Evolutionary conservation across 768 basidiomycete genomes (phyloP).

Genomic region (Panaeolus cyanescens): DNA sequence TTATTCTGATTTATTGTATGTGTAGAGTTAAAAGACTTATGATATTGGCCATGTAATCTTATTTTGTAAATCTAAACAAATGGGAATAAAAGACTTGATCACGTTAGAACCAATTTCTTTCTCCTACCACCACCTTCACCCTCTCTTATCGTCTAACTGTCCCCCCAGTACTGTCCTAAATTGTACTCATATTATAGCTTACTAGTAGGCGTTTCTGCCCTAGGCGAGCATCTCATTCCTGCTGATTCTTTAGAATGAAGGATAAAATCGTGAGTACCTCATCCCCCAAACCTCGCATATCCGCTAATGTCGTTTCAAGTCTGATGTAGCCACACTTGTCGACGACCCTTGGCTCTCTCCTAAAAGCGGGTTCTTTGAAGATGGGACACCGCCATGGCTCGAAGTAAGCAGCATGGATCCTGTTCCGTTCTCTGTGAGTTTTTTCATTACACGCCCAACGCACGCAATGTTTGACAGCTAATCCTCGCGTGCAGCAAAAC

Average conservation of each 20-base stretch:
- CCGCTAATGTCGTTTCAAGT: neutral
- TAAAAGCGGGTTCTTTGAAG: neutral
- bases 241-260: neutral
- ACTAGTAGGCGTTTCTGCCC: neutral
- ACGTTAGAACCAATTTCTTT: neutral
- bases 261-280: neutral
- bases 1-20: neutral
- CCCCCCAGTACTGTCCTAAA: neutral
- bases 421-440: slow-evolving; percentile 12
- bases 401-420: slow-evolving; percentile 11
- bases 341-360: neutral
- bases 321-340: neutral
- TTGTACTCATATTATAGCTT: neutral
- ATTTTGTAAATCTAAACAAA: neutral
- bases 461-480: neutral
- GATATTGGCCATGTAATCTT: neutral
- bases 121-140: neutral
- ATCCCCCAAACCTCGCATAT: too few species aligned
- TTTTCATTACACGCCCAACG: neutral
- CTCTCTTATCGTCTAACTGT: neutral
- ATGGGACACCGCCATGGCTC: slow-evolving; percentile 6
- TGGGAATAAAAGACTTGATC: neutral
- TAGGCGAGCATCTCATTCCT: neutral
- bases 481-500: slow-evolving; percentile 23
- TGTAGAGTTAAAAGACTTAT: neutral